Evolutionary conservation across 2,329 filamentous ascomycete species (phyloP).

Genomic region (Grosmannia huntii): DNA sequence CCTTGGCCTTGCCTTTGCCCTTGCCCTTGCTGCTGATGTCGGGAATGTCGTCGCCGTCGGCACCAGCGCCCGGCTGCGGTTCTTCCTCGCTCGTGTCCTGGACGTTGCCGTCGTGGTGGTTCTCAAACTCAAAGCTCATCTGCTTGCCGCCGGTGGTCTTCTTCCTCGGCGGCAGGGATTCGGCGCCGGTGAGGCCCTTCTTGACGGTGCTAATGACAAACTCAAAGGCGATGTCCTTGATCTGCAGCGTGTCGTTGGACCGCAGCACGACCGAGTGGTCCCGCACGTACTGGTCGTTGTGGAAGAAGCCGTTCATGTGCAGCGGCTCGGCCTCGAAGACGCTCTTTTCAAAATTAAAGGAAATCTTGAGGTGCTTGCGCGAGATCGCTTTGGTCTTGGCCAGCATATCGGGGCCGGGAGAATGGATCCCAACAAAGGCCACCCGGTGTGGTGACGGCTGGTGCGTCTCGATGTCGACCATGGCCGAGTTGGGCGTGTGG

Average conservation of each 20-base stretch:
- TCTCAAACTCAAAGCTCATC: slow-evolving; percentile 64
- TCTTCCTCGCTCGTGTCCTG: slow-evolving; percentile 42
- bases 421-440: slow-evolving; percentile 61
- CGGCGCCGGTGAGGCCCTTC: slow-evolving; percentile 40
- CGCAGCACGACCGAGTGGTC: slow-evolving; percentile 43
- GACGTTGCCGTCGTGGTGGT: slow-evolving; percentile 40
- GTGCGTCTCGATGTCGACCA: slow-evolving; percentile 45
- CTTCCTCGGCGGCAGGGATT: not conserved
- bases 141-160: slow-evolving; percentile 48
- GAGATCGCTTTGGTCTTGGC: slow-evolving; percentile 61
- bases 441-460: slow-evolving; percentile 49
- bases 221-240: slow-evolving; percentile 55
- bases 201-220: slow-evolving; percentile 58
- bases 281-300: slow-evolving; percentile 46
- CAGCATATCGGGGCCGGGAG: slow-evolving; percentile 47
- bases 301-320: slow-evolving; percentile 56
- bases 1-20: slow-evolving; percentile 9
- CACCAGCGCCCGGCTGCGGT: slow-evolving; percentile 15
- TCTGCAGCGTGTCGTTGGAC: slow-evolving; percentile 55
- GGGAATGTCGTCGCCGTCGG: slow-evolving; percentile 14
- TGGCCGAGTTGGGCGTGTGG: slow-evolving; percentile 44
- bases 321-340: slow-evolving; percentile 52
- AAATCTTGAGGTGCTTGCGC: slow-evolving; percentile 58
- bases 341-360: slow-evolving; percentile 49
- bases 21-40: slow-evolving; percentile 6